Percentiles rank a stretch among this genome's conserved stretches.
phyloP scores from a whole-genome alignment of 1,284 basidiomycete species.

The Austroboletus olivaceoglutinosus region DNA sequence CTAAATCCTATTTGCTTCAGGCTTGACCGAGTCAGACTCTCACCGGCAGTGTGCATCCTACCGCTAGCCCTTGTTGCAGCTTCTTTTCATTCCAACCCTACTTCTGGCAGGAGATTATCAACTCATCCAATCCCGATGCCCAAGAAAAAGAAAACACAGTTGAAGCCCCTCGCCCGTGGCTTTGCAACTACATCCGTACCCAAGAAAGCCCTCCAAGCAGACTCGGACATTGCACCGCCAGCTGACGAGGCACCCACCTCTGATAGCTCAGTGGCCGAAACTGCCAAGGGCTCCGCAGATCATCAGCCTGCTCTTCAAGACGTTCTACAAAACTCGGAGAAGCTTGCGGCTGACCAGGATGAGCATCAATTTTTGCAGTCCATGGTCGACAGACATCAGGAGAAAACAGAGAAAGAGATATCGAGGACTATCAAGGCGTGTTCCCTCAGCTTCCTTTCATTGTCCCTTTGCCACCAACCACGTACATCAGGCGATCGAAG shows the following conservation, averaged over 20 bases:
- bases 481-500: slow-evolving; percentile 67
- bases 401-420: slow-evolving; percentile 89
- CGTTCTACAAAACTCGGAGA: slow-evolving; percentile 21
- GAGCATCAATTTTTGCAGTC: slow-evolving; percentile 57
- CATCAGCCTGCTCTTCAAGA: slow-evolving; percentile 4
- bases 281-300: slow-evolving; percentile 1
- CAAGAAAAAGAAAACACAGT: slow-evolving; percentile 85
- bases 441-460: neutral
- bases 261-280: slow-evolving; percentile 6
- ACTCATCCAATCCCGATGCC: slow-evolving; percentile 48
- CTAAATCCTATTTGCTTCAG: slow-evolving; percentile 12
- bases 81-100: neutral
- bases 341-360: slow-evolving; percentile 40
- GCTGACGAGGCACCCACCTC: slow-evolving; percentile 12
- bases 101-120: neutral
- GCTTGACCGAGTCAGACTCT: too few relatives aligned
- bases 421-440: slow-evolving; percentile 53
- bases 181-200: slow-evolving; percentile 89
- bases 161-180: slow-evolving; percentile 73
- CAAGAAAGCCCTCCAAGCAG: slow-evolving; percentile 61
- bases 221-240: slow-evolving; percentile 16
- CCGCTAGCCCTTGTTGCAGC: neutral
- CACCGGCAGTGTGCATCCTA: too few relatives aligned
- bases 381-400: slow-evolving; percentile 81
- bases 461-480: slow-evolving; percentile 5